A percentile compares a stretch with the other conserved stretches of the same genome.
phyloP scores from a whole-genome alignment of 495 filamentous ascomycete species.

The Xylaria nigripes region DNA sequence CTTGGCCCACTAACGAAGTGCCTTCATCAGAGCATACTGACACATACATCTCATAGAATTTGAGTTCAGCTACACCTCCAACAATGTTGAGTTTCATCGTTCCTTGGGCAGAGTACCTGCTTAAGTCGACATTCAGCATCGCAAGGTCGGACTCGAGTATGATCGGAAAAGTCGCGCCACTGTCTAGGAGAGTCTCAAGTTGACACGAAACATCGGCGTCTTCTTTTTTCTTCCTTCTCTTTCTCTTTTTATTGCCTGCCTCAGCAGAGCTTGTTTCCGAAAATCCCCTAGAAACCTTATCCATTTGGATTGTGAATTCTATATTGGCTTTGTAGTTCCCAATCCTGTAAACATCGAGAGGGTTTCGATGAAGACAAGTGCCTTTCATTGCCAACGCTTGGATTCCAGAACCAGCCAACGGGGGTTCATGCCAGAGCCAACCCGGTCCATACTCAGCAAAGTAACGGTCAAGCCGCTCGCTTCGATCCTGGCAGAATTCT shows the following conservation, averaged over 20 bases:
- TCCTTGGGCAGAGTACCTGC: constrained; percentile 33
- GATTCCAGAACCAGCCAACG: constrained; percentile 21
- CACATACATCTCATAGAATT: constrained; percentile 37
- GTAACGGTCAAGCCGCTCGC: constrained; percentile 36
- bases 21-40: constrained; percentile 20
- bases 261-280: not conserved
- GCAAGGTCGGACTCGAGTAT: constrained; percentile 30
- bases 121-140: constrained; percentile 25
- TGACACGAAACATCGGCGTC: constrained; percentile 4
- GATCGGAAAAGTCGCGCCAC: constrained; percentile 37
- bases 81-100: constrained; percentile 18
- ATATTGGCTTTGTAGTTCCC: constrained; percentile 9
- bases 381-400: constrained; percentile 24
- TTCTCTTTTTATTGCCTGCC: not conserved
- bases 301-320: constrained; percentile 10
- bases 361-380: constrained; percentile 13
- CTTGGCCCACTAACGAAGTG: constrained; percentile 13
- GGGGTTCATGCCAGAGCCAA: constrained; percentile 46
- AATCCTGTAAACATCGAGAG: not conserved
- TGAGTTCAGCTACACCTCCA: constrained; percentile 3
- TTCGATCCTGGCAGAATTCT: constrained; percentile 31
- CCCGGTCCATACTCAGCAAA: constrained; percentile 29
- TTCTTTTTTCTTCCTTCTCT: not conserved
- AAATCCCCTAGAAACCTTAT: constrained; percentile 1
- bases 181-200: constrained; percentile 34